Evolutionary conservation across 495 filamentous ascomycete genomes (phyloP), one percentile per base, ranked within the genome.

Genomic region (Aspergillus asperescens): DNA sequence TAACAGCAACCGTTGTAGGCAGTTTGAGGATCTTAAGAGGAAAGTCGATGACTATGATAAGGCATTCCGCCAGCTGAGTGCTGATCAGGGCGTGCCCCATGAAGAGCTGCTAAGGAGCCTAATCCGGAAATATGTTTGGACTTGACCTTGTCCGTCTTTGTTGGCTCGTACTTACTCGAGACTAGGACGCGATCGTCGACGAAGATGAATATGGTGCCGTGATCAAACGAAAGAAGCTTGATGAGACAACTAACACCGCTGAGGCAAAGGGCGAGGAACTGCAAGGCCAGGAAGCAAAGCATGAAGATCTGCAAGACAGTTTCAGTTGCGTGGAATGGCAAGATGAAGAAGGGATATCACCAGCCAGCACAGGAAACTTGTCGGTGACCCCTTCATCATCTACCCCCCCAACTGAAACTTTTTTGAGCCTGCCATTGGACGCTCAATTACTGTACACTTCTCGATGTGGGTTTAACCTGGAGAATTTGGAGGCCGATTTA

Each of bases 41-140:
- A 80, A 77, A 49, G 66, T 81, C 9, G 64, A 74, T 20, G 60
- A 68, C 20, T 81, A 79, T 44, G 76, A 80, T 57, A 62, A 74
- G 61, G 65, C 66, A 12, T 68, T 71, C 27, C 62, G 40, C 50
- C 74, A 61, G 28, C 43, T 67, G 56, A 75, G 66, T 58, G 61
- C 52, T 48, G 61, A 65, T 10, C 69, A 70, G 25, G 68, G 68
- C 1, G 58, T 74, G 3, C 67, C 72, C 7, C 61, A 68, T 46
- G 72, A 75, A 29, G 62, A 73, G 27, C 56, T 75, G 18, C 63
- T 75, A 51, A 68, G 57, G 34, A 62, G 68, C 41, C 69, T 64
- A 3, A 41, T 49, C 16, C 69, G 38, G 56, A 60, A 44, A 62
- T 54, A 59, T 16, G 70, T 73, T 66, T 52, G 67, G 42, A 50